phyloP scores from a whole-genome alignment of 23 red algal species.

The Cyanidium caldarium region DNA sequence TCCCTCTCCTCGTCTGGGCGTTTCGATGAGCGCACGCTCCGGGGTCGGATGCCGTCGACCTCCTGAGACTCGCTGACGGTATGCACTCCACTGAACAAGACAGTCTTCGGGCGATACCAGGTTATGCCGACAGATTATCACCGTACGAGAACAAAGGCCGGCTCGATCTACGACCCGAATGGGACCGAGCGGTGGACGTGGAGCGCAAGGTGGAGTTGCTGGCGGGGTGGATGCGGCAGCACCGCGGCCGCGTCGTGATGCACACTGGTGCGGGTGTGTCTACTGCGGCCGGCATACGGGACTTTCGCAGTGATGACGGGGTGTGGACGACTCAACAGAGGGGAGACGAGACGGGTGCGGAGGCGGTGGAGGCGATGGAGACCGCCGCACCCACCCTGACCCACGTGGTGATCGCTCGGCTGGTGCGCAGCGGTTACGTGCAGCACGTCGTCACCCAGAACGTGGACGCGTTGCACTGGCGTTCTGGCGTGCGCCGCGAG shows the following conservation, averaged over 20 bases:
- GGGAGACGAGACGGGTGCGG: not conserved
- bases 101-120: too few species aligned
- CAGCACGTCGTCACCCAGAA: slow-evolving; percentile 76
- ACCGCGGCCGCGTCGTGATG: not conserved
- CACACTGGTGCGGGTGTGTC: slow-evolving; percentile 18
- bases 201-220: not conserved
- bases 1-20: too few species aligned
- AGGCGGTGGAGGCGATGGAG: slow-evolving; percentile 4
- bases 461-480: slow-evolving; percentile 74
- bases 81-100: too few species aligned
- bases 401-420: slow-evolving; percentile 47
- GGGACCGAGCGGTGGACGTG: not conserved
- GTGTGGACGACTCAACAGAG: not conserved
- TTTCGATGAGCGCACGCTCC: too few species aligned
- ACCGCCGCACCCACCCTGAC: slow-evolving; percentile 55
- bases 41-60: too few species aligned
- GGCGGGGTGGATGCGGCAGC: not conserved
- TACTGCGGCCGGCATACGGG: slow-evolving; percentile 10
- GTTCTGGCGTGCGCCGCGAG: slow-evolving; percentile 37
- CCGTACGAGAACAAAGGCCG: slow-evolving; percentile 14
- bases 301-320: slow-evolving; percentile 9
- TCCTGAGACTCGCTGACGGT: too few species aligned
- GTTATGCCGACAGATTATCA: not conserved
- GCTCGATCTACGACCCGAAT: not conserved
- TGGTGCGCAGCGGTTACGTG: slow-evolving; percentile 18